Conservation (phyloP, 2,329 filamentous ascomycete species). For the Sarocladium strictum region DNA sequence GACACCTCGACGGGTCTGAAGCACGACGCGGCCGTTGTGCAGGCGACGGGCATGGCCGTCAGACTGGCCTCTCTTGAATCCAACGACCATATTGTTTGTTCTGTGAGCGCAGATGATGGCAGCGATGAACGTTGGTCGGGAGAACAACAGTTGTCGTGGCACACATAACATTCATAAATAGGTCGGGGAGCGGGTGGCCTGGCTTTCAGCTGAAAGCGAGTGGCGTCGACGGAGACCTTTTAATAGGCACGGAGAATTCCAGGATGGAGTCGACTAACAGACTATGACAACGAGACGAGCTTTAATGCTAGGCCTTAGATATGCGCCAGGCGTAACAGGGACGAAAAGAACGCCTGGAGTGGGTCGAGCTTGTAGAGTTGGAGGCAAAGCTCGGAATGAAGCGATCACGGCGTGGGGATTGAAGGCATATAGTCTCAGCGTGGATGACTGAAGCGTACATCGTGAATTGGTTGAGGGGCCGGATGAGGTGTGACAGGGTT, state of each 20-base stretch:
- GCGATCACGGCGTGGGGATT: neutral
- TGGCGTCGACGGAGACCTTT: neutral
- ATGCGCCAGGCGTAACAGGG: neutral
- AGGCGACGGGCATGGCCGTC: neutral
- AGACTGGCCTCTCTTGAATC: neutral
- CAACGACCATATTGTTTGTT: neutral
- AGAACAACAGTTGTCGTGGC: too few species aligned
- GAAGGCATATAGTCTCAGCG: neutral
- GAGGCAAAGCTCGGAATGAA: conserved; percentile 1
- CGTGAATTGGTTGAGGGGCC: neutral
- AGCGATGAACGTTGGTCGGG: neutral
- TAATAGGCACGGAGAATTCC: neutral
- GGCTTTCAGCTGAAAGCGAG: neutral
- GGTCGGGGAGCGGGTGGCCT: neutral
- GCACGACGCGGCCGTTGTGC: neutral
- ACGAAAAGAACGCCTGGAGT: neutral
- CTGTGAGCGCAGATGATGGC: neutral
- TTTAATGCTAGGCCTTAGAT: neutral
- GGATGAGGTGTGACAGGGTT: neutral
- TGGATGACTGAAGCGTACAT: neutral
- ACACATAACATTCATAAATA: neutral
- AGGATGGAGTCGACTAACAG: neutral
- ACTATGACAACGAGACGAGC: neutral
- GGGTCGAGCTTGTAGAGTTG: neutral
- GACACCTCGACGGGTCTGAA: neutral